phyloP scores from a whole-genome alignment of 768 basidiomycete genomes.

The Boletus barrowsii region DNA sequence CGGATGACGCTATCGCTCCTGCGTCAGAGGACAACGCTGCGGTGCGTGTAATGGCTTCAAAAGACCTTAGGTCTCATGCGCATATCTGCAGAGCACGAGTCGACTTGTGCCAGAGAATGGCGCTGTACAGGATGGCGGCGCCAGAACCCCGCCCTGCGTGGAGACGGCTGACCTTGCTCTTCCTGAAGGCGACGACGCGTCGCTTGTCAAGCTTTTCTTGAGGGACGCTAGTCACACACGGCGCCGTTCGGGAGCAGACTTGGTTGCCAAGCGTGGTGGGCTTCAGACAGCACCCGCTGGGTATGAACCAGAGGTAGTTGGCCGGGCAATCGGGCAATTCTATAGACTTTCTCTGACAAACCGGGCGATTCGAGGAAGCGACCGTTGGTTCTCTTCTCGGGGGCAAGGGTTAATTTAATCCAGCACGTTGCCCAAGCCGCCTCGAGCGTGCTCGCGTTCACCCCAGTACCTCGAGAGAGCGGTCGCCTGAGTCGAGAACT shows the following conservation, averaged over 20 bases:
- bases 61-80: background rate
- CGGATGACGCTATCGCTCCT: too few species aligned
- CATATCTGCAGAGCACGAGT: background rate
- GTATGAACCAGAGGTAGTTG: constrained; percentile 9
- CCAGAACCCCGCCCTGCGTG: too few species aligned
- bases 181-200: too few species aligned
- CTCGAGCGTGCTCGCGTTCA: background rate
- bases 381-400: background rate
- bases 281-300: background rate
- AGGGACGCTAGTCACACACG: background rate
- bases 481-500: background rate
- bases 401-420: constrained; percentile 20
- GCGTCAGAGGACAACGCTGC: background rate
- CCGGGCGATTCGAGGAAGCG: background rate
- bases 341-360: constrained; percentile 1
- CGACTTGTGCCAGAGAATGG: too few species aligned
- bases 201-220: background rate
- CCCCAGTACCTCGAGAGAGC: background rate
- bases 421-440: background rate
- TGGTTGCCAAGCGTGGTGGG: constrained; percentile 14
- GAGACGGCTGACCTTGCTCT: too few species aligned
- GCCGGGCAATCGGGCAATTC: background rate
- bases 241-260: constrained; percentile 3
- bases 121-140: too few species aligned
- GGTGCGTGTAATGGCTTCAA: background rate